These are phyloP conservation scores for Neoarthrinium moseri DNA, from an alignment of 2,329 filamentous ascomycete species.

Conservation along the genomic window DNA sequence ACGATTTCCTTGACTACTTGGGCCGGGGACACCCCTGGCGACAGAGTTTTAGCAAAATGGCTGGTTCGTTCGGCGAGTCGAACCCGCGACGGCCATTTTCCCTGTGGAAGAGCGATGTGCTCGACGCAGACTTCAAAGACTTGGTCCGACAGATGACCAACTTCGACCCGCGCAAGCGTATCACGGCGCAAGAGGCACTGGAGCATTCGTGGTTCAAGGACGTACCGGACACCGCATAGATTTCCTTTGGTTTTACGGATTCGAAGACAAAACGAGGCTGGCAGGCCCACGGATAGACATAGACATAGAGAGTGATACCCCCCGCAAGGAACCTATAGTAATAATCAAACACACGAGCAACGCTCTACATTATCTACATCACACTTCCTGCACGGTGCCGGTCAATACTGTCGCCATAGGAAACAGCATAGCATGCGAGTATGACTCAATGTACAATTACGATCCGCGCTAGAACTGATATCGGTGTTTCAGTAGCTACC, in stretches of 20 bases:
- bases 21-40: slow-evolving; percentile 37
- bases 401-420: too few species aligned
- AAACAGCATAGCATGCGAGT: too few species aligned
- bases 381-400: too few species aligned
- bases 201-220: slow-evolving; percentile 29
- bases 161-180: slow-evolving; percentile 37
- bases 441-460: too few species aligned
- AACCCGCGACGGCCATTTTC: slow-evolving; percentile 40
- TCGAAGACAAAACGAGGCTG: too few species aligned
- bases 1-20: slow-evolving; percentile 39
- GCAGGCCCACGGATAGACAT: too few species aligned
- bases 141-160: slow-evolving; percentile 35
- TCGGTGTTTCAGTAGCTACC: too few species aligned
- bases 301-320: too few species aligned
- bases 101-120: slow-evolving; percentile 34
- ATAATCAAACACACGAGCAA: too few species aligned
- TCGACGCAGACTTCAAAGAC: slow-evolving; percentile 38
- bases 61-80: slow-evolving; percentile 36
- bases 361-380: too few species aligned
- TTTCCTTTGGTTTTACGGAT: background rate
- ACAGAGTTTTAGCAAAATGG: slow-evolving; percentile 33
- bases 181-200: slow-evolving; percentile 37
- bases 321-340: too few species aligned
- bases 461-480: too few species aligned
- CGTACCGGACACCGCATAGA: background rate